A percentile compares a stretch with the other conserved stretches of the same genome.
Evolutionary conservation across 1,284 basidiomycete genomes (phyloP).

Genomic region (Moesziomyces sp.): DNA sequence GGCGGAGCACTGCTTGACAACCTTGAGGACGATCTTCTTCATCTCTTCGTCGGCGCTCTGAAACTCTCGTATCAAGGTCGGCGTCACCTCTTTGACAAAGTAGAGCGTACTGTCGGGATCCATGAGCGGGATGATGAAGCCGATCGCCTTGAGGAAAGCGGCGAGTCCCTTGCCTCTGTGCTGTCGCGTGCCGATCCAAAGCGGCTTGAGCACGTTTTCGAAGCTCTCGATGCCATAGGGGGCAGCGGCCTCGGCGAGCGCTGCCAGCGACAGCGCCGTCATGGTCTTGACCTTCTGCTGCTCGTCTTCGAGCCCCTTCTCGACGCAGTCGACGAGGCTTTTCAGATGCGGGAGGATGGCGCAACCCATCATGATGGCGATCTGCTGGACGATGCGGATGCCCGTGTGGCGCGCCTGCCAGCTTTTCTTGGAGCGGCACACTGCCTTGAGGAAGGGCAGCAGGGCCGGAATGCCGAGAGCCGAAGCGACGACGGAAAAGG

Average conservation of each 20-base stretch:
- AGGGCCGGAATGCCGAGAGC: conserved; percentile 97
- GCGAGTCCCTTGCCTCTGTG: conserved; percentile 98
- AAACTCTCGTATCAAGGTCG: conserved; percentile 89
- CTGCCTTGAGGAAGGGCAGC: conserved; percentile 96
- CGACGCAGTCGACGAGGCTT: conserved; percentile 95
- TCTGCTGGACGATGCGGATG: conserved; percentile 99
- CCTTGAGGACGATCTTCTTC: conserved; percentile 99
- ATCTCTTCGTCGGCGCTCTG: conserved; percentile 99
- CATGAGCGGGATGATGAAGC: conserved; percentile 99
- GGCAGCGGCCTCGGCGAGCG: conserved; percentile 93
- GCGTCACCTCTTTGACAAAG: conserved; percentile 67
- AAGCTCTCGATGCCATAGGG: conserved; percentile 99
- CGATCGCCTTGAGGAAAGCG: conserved; percentile 98
- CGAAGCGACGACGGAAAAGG: conserved; percentile 98
- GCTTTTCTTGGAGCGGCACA: conserved; percentile 98
- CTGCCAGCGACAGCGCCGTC: conserved; percentile 96
- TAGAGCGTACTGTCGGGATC: conserved; percentile 79
- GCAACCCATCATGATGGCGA: conserved; percentile 99
- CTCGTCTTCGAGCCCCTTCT: conserved; percentile 94
- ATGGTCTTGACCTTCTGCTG: conserved; percentile 99
- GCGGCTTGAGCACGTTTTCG: conserved; percentile 95
- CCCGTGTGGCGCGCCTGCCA: conserved; percentile 99
- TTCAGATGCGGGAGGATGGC: conserved; percentile 97
- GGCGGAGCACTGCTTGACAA: conserved; percentile 97
- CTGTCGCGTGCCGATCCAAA: conserved; percentile 97